phyloP scores from a whole-genome alignment of 139 green algal species.

The Coccomyxa sp. region DNA sequence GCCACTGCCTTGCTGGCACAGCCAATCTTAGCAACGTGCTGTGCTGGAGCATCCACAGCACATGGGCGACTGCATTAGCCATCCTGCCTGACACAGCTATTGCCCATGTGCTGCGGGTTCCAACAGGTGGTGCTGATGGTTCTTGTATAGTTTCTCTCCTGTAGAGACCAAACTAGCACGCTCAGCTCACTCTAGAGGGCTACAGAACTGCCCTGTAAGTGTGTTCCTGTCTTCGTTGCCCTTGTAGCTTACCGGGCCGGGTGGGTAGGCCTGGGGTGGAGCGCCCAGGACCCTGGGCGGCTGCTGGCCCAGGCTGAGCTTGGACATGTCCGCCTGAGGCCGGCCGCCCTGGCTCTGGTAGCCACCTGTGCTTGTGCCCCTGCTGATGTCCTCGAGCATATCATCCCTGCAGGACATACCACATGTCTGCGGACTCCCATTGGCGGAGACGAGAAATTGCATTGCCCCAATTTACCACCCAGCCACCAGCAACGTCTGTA shows the following conservation, averaged over 20 bases:
- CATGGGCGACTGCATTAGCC: no score
- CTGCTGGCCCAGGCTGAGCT: not conserved
- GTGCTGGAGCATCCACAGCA: no score
- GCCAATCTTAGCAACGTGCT: no score
- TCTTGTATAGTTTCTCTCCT: no score
- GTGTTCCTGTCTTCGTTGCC: no score
- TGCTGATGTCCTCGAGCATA: conserved; percentile 33
- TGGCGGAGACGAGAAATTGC: not conserved
- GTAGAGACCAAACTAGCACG: no score
- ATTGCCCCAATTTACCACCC: not conserved
- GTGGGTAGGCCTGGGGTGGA: not conserved
- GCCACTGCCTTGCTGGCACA: not conserved
- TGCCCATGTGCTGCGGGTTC: no score
- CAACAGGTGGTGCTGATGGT: no score
- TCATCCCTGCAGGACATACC: conserved; percentile 30
- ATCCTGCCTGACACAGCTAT: no score
- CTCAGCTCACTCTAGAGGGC: no score
- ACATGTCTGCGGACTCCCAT: not conserved
- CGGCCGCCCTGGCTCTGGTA: not conserved
- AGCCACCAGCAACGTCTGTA: not conserved
- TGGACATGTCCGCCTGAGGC: conserved; percentile 9
- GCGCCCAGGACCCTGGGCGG: not conserved
- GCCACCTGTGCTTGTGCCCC: conserved; percentile 9
- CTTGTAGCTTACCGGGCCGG: not conserved
- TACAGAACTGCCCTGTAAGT: no score